A percentile compares a stretch with the other conserved stretches of the same genome.
phyloP scores from a whole-genome alignment of 2,329 filamentous ascomycete species.

The Sporothrix euskadiensis region DNA sequence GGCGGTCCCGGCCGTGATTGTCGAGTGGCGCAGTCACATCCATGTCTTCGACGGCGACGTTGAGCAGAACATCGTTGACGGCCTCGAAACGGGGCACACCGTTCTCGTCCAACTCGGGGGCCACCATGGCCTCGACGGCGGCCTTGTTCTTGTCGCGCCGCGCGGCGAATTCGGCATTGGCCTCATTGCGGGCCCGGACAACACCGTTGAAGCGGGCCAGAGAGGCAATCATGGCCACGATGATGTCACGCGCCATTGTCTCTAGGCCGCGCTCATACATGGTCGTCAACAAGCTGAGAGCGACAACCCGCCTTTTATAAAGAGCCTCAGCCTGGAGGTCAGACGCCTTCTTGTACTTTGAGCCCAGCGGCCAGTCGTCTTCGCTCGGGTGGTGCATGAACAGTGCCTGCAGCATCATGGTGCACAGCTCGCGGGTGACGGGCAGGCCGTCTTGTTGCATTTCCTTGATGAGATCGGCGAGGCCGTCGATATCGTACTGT shows the following conservation, averaged over 20 bases:
- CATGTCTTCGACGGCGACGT: neutral
- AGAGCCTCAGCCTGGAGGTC: too few species aligned
- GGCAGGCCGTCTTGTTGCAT: constrained; percentile 44
- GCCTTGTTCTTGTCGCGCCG: neutral
- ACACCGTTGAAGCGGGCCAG: constrained; percentile 38
- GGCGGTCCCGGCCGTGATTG: too few species aligned
- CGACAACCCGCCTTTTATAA: constrained; percentile 21
- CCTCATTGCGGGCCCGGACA: neutral
- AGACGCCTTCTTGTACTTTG: too few species aligned
- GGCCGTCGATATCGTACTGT: constrained; percentile 30
- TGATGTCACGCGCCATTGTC: constrained; percentile 49
- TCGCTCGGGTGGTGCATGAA: constrained; percentile 35
- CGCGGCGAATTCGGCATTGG: neutral
- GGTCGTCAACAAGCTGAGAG: constrained; percentile 48
- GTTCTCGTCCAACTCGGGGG: neutral
- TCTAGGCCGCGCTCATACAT: constrained; percentile 49
- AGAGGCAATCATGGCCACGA: constrained; percentile 51
- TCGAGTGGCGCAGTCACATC: neutral
- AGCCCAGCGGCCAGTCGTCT: too few species aligned
- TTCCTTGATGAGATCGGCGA: constrained; percentile 41
- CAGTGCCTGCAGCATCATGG: constrained; percentile 44
- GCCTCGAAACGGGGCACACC: neutral
- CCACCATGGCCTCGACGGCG: neutral
- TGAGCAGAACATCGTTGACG: neutral
- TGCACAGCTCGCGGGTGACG: constrained; percentile 41